phyloP scores from a whole-genome alignment of 139 green algal species.

The Dunaliella sp. region DNA sequence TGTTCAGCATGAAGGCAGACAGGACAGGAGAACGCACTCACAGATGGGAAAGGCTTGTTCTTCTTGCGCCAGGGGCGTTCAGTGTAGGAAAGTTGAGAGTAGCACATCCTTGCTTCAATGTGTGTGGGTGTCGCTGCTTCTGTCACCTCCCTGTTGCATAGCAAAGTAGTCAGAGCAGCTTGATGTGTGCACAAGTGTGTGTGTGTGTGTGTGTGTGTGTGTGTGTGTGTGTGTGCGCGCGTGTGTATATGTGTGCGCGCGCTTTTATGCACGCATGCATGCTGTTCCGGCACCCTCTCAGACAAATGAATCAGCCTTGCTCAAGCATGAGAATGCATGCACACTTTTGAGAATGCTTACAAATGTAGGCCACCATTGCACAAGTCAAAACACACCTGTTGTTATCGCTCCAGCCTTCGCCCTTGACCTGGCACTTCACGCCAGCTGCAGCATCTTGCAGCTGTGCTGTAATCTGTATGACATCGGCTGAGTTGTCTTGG shows the following conservation, averaged over 20 bases:
- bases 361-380: neutral
- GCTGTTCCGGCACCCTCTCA: neutral
- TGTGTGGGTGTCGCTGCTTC: neutral
- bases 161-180: neutral
- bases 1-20: too few species aligned
- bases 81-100: neutral
- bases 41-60: constrained; percentile 33
- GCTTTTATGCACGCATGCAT: too few species aligned
- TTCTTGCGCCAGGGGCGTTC: constrained; percentile 38
- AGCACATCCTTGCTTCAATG: constrained; percentile 8
- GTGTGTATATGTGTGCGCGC: too few species aligned
- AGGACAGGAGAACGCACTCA: too few species aligned
- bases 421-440: neutral
- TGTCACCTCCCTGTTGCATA: neutral
- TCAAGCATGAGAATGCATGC: neutral
- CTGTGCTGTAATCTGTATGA: neutral
- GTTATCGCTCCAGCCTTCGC: neutral
- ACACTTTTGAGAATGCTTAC: neutral
- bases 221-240: too few species aligned
- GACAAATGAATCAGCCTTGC: neutral
- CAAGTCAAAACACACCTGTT: neutral
- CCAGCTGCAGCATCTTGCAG: neutral
- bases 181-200: too few species aligned
- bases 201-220: too few species aligned
- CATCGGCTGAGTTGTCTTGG: neutral